Evolutionary conservation across 2,329 filamentous ascomycete genomes (phyloP), one percentile per base, ranked within the genome.

Genomic region (Aspergillus oerlinghausenensis): DNA sequence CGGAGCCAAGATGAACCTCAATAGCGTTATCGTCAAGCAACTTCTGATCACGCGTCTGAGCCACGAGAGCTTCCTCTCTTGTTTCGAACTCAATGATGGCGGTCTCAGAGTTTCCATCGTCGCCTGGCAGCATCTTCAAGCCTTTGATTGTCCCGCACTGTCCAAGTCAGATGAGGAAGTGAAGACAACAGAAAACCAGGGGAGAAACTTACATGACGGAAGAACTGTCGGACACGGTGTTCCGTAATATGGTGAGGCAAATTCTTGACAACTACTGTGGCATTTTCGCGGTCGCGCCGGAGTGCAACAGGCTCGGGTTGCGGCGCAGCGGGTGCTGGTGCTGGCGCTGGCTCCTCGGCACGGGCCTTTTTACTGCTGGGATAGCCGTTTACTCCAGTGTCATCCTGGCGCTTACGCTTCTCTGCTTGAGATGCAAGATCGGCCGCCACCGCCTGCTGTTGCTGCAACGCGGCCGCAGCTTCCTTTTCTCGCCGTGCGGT

Each of bases 241-340:
- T 90, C 85, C 0, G 86, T 86, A 0, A 86, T 83, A 54, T 88
- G 83, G 3, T 71, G 65, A 1, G 94, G 92, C 25, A 99, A 75
- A 63, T 92, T 89, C 51, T 84, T 86, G 3, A 96, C 87, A 53
- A 95, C 84, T 50, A 97, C 82, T 0, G 90, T 92, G 0, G 91
- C 88, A 72, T 97, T 89, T 70, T 99, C 94, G 45, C 94, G 87
- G 73, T 99, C 92, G 55, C 94, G 87, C 72, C 90, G 93, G 29
- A 80, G 73, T 29, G 77, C 70, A 56, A 60, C 64, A 51, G 60
- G 65, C 64, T 67, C 71, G 5, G 67, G 56, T 32, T 69, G 69
- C 21, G 67, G 66, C 10, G 73, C 73, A 14, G 70, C 65, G 64
- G 58, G 50, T 14, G 63, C 32, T 35, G 32, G 32, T 17, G 32